A percentile compares a stretch with the other conserved stretches of the same genome.
Conservation (phyloP, 2,329 filamentous ascomycete genomes). For the Capronia epimyces region DNA sequence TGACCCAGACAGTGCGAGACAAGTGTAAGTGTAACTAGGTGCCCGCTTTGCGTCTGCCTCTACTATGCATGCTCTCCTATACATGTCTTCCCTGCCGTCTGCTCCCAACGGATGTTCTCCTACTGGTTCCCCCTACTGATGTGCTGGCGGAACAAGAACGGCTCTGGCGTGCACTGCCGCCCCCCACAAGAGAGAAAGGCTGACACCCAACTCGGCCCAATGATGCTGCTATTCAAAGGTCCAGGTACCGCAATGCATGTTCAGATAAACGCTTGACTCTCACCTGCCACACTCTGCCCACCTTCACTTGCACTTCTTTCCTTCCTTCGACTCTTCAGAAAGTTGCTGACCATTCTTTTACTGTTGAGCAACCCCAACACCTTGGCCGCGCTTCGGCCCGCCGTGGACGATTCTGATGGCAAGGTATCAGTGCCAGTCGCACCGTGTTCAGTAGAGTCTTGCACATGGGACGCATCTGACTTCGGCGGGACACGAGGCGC, state of each 20-base stretch:
- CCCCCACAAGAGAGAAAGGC: not conserved
- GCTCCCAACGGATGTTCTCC: too few species aligned
- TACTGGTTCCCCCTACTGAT: too few species aligned
- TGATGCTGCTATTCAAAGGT: not conserved
- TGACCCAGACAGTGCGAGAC: too few species aligned
- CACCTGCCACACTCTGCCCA: conserved; percentile 6
- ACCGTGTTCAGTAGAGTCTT: not conserved
- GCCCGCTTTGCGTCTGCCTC: too few species aligned
- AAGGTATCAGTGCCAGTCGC: conserved; percentile 5
- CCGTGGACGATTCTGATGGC: conserved; percentile 10
- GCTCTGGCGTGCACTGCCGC: not conserved
- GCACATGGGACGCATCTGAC: conserved; percentile 5
- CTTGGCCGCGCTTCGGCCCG: conserved; percentile 14
- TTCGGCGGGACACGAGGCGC: conserved; percentile 7
- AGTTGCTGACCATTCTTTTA: conserved; percentile 30
- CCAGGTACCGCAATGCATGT: not conserved
- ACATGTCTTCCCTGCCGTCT: not conserved
- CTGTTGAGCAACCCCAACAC: conserved; percentile 16
- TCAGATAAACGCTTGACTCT: conserved; percentile 17
- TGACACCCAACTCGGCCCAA: not conserved
- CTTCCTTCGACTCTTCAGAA: conserved; percentile 24
- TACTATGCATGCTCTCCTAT: not conserved
- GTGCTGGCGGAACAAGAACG: not conserved
- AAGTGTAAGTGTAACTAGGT: too few species aligned
- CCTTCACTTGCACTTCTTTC: conserved; percentile 10